Evolutionary conservation across 345 rosid species (phyloP).

Genomic region (Balakata baccata): DNA sequence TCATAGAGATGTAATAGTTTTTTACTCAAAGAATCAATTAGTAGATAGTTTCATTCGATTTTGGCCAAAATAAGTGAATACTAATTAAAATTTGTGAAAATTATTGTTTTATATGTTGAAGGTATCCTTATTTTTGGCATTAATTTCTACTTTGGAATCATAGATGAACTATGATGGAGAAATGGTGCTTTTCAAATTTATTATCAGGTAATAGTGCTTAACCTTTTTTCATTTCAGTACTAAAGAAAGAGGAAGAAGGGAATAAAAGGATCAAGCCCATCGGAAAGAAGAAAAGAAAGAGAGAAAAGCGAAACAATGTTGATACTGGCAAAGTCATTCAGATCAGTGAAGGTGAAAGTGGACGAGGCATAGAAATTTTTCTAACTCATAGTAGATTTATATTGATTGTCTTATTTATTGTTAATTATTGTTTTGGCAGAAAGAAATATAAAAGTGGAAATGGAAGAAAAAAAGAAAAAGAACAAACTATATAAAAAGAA

Average conservation of each 20-base stretch:
- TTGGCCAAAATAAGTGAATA: background rate
- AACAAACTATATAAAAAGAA: constrained; percentile 28
- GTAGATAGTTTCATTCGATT: background rate
- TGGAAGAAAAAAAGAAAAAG: constrained; percentile 19
- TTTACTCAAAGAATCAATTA: background rate
- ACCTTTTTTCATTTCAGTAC: constrained; percentile 20
- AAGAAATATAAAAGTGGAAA: constrained; percentile 1
- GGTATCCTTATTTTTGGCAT: constrained; percentile 8
- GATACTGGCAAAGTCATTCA: constrained; percentile 1
- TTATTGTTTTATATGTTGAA: background rate
- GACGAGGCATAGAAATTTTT: background rate
- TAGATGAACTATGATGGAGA: background rate
- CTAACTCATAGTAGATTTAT: background rate
- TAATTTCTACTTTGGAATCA: background rate
- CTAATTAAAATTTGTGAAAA: background rate
- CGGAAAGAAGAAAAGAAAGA: constrained; percentile 30
- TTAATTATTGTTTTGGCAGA: constrained; percentile 21
- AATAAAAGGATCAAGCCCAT: constrained; percentile 11
- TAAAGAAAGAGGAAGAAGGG: constrained; percentile 17
- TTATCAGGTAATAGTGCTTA: constrained; percentile 1
- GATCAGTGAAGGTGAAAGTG: constrained; percentile 16
- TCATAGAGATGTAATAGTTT: background rate
- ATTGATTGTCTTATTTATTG: background rate
- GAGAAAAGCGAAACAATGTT: constrained; percentile 12
- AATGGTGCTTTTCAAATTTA: background rate